phyloP scores from a whole-genome alignment of 176 grass and related monocot species.

The Aegilops sharonensis region DNA sequence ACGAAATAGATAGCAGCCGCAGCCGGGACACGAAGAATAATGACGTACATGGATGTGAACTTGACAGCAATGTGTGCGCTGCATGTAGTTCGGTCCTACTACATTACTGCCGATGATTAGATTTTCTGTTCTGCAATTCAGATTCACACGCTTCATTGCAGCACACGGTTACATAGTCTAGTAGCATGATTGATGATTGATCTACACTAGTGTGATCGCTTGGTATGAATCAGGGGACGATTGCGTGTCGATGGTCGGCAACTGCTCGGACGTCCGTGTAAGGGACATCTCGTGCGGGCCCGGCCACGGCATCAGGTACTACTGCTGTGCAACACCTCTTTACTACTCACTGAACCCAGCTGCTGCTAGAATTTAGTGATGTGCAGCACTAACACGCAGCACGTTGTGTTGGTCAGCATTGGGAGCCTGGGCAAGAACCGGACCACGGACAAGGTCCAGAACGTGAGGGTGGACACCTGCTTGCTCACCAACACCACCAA shows the following conservation, averaged over 20 bases:
- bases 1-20: neutral
- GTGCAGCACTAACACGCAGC: neutral
- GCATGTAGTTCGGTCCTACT: neutral
- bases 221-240: slow-evolving; percentile 56
- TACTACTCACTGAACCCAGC: neutral
- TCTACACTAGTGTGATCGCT: too few species aligned
- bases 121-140: neutral
- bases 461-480: slow-evolving; percentile 61
- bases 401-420: slow-evolving; percentile 39
- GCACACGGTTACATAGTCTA: neutral
- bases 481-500: slow-evolving; percentile 70
- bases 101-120: neutral
- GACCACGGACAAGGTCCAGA: slow-evolving; percentile 48
- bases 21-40: neutral
- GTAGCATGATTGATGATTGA: neutral
- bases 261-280: slow-evolving; percentile 59
- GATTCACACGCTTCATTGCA: neutral
- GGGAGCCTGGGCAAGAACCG: slow-evolving; percentile 80
- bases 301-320: slow-evolving; percentile 88
- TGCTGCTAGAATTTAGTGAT: neutral
- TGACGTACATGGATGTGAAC: too few species aligned
- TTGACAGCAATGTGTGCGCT: too few species aligned
- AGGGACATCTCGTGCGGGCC: slow-evolving; percentile 70
- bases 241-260: slow-evolving; percentile 76
- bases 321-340: neutral